Base-by-base conservation (phyloP, 805 yeast genomes). In the Maudiozyma turicensis region DNA sequence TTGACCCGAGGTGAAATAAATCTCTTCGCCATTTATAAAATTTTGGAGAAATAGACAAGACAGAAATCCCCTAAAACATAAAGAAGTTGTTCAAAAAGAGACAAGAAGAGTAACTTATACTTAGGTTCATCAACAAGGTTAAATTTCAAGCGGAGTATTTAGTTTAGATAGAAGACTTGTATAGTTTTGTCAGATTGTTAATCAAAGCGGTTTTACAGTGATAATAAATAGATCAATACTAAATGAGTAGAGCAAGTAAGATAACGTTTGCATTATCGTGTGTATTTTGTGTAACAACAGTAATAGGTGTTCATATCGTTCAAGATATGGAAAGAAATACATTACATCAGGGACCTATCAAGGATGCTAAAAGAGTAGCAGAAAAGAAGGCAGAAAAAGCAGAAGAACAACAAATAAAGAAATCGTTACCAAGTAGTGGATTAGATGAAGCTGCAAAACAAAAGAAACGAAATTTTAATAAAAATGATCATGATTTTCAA, bases 221-320 rank as follows among this genome's bases (percentile, higher is more conserved):
- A 33, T 11, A 33, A 33, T 33, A 11, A 33, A 8, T 33, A 11
- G 10, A 37, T 13, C 32, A 40, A 40, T 13, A 26, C 3, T 44
- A 35, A 14, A 86, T 87, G 96, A 86, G 95, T 32, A 76, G 84
- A 46, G 86, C 90, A 1, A 80, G 95, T 35, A 87, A 84, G 63
- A 66, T 82, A 32, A 87, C 95, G 3, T 73, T 87, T 40, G 89
- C 77, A 0, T 55, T 75, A 10, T 73, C 87, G 13, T 70, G 80
- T 29, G 56, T 73, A 1, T 68, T 78, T 45, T 80, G 87, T 2
- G 78, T 71, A 0, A 76, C 74, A 2, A 75, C 93, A 0, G 80
- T 83, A 20, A 65, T 76, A 5, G 85, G 82, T 60, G 91, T 87
- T 42, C 86, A 83, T 65, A 74, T 73, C 50, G 74, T 83, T 42